These are phyloP conservation scores for Triangularia verruculosa DNA, from an alignment of 2,329 filamentous ascomycete species.

Conservation along the genomic window DNA sequence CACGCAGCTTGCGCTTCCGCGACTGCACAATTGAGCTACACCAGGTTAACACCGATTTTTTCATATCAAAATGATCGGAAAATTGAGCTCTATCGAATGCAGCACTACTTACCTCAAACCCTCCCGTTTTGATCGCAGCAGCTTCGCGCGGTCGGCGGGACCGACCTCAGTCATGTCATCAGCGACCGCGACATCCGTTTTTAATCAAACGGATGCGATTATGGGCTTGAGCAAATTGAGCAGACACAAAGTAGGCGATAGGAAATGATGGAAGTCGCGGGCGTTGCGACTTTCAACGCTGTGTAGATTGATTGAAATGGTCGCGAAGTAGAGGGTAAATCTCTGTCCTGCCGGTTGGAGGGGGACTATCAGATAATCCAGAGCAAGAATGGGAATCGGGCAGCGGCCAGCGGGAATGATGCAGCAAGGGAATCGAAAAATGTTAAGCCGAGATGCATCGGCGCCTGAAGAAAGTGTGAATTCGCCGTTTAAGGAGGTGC, in stretches of 20 bases:
- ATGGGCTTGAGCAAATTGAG: constrained; percentile 34
- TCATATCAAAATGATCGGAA: constrained; percentile 48
- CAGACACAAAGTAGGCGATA: constrained; percentile 33
- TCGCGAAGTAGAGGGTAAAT: constrained; percentile 26
- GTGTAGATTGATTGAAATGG: constrained; percentile 24
- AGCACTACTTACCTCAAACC: constrained; percentile 55
- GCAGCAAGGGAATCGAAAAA: constrained; percentile 21
- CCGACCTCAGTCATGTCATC: constrained; percentile 71
- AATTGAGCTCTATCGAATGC: constrained; percentile 46
- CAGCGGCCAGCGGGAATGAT: constrained; percentile 9
- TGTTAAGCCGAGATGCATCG: constrained; percentile 25
- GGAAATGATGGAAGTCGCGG: constrained; percentile 36
- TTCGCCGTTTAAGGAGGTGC: constrained; percentile 11
- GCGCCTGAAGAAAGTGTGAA: constrained; percentile 18
- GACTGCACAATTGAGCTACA: constrained; percentile 70
- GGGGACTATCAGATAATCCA: constrained; percentile 21
- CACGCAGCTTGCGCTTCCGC: constrained; percentile 87
- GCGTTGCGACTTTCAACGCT: constrained; percentile 27
- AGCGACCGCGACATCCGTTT: constrained; percentile 68
- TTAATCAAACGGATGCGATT: constrained; percentile 55
- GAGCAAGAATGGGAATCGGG: constrained; percentile 17
- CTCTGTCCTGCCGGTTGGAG: constrained; percentile 27
- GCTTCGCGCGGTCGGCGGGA: constrained; percentile 62
- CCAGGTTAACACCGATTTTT: constrained; percentile 44
- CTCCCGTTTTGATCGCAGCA: constrained; percentile 63